Percentiles rank a stretch among this genome's conserved stretches.
These are phyloP conservation scores for Edaphochlamys debaryana DNA, from an alignment of 139 green algal species.

Conservation along the genomic window DNA sequence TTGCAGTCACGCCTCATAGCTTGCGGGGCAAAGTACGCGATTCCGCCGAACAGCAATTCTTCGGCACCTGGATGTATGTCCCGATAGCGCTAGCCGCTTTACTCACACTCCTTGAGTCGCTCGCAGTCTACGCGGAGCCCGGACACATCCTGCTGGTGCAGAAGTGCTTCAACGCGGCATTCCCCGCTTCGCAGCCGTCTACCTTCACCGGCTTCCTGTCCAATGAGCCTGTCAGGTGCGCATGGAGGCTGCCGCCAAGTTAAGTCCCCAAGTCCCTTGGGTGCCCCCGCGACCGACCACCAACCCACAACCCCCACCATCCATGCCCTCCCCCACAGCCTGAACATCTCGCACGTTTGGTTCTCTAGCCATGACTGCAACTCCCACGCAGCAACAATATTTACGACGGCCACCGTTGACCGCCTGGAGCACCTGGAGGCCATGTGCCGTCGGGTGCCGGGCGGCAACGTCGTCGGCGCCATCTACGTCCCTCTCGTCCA, in stretches of 20 bases:
- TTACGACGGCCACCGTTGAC: conserved; percentile 47
- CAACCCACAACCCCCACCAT: background rate
- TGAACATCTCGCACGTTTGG: conserved; percentile 22
- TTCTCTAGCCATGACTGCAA: background rate
- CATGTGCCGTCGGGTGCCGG: conserved; percentile 37
- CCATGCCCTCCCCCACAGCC: background rate
- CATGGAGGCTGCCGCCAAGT: background rate
- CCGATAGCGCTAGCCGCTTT: too few relatives aligned
- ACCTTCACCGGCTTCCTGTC: conserved; percentile 10
- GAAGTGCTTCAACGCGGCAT: background rate
- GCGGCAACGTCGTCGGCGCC: conserved; percentile 35
- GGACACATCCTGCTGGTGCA: too few relatives aligned
- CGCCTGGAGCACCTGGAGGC: conserved; percentile 51
- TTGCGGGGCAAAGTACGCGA: too few relatives aligned
- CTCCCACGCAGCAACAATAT: conserved; percentile 36
- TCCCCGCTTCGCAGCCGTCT: background rate
- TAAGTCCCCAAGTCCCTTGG: background rate
- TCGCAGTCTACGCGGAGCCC: too few relatives aligned
- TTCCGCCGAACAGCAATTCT: too few relatives aligned
- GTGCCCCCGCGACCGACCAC: background rate
- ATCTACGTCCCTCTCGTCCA: background rate
- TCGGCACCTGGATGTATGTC: too few relatives aligned
- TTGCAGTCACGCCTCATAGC: too few relatives aligned
- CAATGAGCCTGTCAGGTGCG: conserved; percentile 17
- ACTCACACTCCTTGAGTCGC: too few relatives aligned